Evolutionary conservation across 495 filamentous ascomycete species (phyloP), one percentile per base, ranked within the genome.

Genomic region (Durotheca rogersii): DNA sequence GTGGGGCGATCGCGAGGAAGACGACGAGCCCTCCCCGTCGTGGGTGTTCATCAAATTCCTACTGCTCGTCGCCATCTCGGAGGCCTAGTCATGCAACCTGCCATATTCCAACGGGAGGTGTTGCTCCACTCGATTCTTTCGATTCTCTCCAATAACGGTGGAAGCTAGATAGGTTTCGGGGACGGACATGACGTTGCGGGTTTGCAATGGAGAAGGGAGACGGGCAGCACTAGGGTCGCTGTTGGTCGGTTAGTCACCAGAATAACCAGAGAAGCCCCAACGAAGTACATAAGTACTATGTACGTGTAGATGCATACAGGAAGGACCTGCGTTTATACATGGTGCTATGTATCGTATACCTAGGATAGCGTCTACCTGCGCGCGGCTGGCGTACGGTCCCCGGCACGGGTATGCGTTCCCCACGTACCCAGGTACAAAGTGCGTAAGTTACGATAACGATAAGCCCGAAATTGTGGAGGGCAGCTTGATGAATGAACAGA

Each of bases 11-110:
- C 60, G 47, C 30, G 63, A 64, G 17, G 61, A 65, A 17, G 66
- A 67, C 3, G 58, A 64, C 25, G 62, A 60, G 46, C 51, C 62
- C 46, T 60, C 58, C 32, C 62, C 56, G 6, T 56, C 51, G 53
- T 53, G 50, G 10, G 40, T 46, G 44, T 49, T 62, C 25, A 65
- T 53, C 46, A 62, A 47, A 60, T 62, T 62, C 53, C 62, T 62
- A 34, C 50, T 62, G 55, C 55, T 62, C 54, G 62, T 62, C 54
- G 62, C 62, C 62, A 65, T 65, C 16, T 51, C 43, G 59, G 52
- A 53, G 52, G 49, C 47, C 23, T 25, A 33, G 7, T 32, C 14
- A 37, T 48, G 62, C 55, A 48, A 54, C 57, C 42, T 60, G 55
- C 62, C 62, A 65, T 65, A 51, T 56, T 58, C 51, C 33, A 56